Conservation (phyloP, 768 basidiomycete species). For the Leccinum obscurum region DNA sequence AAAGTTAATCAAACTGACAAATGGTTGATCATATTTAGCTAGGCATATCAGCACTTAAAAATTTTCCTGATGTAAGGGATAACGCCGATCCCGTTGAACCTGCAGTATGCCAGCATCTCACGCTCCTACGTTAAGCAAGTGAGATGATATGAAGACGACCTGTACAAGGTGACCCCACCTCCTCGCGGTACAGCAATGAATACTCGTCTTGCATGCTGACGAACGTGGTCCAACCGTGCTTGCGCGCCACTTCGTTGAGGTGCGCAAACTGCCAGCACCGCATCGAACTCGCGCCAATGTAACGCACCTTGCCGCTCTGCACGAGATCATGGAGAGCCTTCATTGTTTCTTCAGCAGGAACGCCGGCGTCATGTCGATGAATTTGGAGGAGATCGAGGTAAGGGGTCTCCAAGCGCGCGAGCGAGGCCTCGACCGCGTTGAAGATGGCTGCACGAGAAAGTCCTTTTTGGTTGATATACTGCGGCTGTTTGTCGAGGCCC, state of each 20-base stretch:
- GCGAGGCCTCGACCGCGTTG: conserved; percentile 39
- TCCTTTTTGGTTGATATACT: conserved; percentile 35
- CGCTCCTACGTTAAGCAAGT: no score
- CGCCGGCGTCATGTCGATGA: conserved; percentile 40
- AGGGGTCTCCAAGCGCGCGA: conserved; percentile 36
- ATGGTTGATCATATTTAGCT: no score
- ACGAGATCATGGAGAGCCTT: conserved; percentile 48
- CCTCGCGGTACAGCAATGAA: conserved; percentile 50
- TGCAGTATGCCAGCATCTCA: no score
- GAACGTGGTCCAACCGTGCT: conserved; percentile 53
- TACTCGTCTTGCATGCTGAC: conserved; percentile 57
- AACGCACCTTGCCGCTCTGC: conserved; percentile 52
- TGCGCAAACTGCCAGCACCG: conserved; percentile 43
- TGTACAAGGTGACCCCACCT: no score
- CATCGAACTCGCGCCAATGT: conserved; percentile 51
- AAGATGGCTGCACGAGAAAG: conserved; percentile 40
- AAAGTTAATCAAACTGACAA: no score
- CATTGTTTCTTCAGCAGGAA: conserved; percentile 48
- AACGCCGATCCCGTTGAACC: no score
- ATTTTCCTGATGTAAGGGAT: no score
- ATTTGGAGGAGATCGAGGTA: conserved; percentile 47
- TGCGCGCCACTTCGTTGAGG: conserved; percentile 44
- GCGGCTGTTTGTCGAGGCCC: conserved; percentile 1
- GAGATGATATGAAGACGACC: no score
- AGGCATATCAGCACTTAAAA: no score